These are phyloP conservation scores for Ophiorrhiza pumila DNA, from an alignment of 257 asterid genomes.

Conservation along the genomic window DNA sequence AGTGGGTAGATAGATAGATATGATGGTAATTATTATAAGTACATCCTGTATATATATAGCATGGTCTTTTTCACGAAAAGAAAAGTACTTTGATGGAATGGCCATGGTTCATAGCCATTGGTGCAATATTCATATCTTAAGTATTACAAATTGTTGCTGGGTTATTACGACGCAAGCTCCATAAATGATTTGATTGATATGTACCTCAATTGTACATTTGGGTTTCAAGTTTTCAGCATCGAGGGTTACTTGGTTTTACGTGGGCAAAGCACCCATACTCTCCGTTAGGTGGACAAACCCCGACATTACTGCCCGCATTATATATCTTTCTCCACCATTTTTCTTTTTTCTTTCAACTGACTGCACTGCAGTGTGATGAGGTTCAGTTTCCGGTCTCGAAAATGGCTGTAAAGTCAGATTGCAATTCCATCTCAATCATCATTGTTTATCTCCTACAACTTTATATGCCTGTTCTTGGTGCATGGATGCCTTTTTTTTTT, in stretches of 20 bases:
- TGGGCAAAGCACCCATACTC: background rate
- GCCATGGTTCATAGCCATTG: background rate
- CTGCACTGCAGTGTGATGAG: no score
- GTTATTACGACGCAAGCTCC: background rate
- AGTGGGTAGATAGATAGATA: background rate
- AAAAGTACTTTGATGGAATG: background rate
- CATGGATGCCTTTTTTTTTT: no score
- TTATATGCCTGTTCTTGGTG: background rate
- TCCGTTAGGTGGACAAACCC: slow-evolving; percentile 7
- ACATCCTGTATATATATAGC: no score
- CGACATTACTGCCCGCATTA: slow-evolving; percentile 17
- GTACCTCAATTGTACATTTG: background rate
- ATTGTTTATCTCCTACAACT: background rate
- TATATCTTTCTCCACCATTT: background rate
- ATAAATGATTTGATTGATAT: slow-evolving; percentile 1
- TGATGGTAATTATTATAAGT: no score
- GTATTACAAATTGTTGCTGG: background rate
- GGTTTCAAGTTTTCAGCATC: background rate
- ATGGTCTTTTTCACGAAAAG: background rate
- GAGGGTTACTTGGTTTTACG: background rate
- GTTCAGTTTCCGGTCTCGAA: background rate
- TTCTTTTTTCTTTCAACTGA: background rate
- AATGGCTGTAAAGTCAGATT: slow-evolving; percentile 9
- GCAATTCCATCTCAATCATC: slow-evolving; percentile 7
- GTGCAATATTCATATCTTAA: background rate